Conservation (phyloP, 306 rosid species). For the Castanopsis chinensis region DNA sequence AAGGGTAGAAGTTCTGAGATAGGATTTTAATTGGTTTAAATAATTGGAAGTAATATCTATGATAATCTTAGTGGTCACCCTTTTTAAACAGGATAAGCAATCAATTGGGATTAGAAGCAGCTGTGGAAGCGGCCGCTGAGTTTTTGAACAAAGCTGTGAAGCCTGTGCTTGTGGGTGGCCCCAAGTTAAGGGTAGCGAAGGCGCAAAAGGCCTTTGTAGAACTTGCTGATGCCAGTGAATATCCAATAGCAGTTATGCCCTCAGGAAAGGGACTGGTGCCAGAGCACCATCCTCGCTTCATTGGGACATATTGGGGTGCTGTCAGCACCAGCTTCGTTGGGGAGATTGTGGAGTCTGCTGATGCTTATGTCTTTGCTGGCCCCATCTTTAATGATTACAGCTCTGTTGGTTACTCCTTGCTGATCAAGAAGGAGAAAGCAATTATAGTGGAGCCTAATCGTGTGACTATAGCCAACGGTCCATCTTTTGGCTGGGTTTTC, state of each 20-base stretch:
- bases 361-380: conserved; percentile 84
- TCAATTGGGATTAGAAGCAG: conserved; percentile 71
- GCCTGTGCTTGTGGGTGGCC: conserved; percentile 79
- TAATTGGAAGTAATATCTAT: neutral
- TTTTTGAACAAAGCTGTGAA: conserved; percentile 81
- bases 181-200: conserved; percentile 68
- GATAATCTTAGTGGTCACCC: neutral
- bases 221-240: conserved; percentile 73
- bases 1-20: neutral
- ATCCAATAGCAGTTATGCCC: conserved; percentile 80
- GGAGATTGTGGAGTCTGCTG: conserved; percentile 87
- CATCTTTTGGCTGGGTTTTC: conserved; percentile 84
- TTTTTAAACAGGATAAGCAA: conserved; percentile 56
- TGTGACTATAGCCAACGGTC: conserved; percentile 79
- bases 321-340: conserved; percentile 72
- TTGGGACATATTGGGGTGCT: conserved; percentile 92
- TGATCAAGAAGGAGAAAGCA: conserved; percentile 71
- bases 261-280: conserved; percentile 81
- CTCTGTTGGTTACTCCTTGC: conserved; percentile 86
- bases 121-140: conserved; percentile 78
- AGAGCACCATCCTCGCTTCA: conserved; percentile 64
- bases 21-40: neutral
- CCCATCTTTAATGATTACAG: conserved; percentile 87
- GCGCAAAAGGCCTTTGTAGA: conserved; percentile 67
- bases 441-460: conserved; percentile 66